These are phyloP conservation scores for Leishmania major DNA, from an alignment of 208 protist genomes.

Conservation along the genomic window DNA sequence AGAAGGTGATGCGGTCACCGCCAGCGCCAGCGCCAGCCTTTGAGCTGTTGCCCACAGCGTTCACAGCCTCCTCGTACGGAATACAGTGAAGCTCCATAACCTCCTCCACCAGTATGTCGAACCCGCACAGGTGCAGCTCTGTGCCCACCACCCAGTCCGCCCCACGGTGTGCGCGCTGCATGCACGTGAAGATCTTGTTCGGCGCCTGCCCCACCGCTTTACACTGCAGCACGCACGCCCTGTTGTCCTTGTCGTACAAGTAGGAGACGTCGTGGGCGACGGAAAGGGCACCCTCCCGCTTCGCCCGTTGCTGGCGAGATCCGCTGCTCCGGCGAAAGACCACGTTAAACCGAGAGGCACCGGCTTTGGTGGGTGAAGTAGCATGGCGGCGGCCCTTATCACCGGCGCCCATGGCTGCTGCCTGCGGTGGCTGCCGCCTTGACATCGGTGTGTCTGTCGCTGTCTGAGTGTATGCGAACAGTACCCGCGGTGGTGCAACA, in stretches of 20 bases:
- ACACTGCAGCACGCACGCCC: constrained; percentile 32
- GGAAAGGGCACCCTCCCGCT: constrained; percentile 49
- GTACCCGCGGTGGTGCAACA: not conserved
- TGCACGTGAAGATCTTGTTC: constrained; percentile 46
- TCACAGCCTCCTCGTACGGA: constrained; percentile 35
- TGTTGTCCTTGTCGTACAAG: constrained; percentile 45
- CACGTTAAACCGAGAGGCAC: constrained; percentile 60
- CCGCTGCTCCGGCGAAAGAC: constrained; percentile 42
- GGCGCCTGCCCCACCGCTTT: constrained; percentile 50
- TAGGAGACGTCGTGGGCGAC: constrained; percentile 48
- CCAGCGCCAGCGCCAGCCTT: not conserved
- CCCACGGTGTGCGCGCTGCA: constrained; percentile 60
- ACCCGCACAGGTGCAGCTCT: constrained; percentile 50
- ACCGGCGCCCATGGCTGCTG: not conserved
- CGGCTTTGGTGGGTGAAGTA: not conserved
- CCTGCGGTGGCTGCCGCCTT: not conserved
- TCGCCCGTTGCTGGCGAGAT: constrained; percentile 48
- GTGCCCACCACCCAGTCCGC: constrained; percentile 51
- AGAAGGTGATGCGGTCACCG: not conserved
- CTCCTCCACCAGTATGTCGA: constrained; percentile 60
- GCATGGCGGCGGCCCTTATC: not conserved
- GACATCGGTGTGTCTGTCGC: not conserved
- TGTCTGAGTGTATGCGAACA: not conserved
- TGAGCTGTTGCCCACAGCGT: not conserved
- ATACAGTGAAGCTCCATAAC: constrained; percentile 73